Base-by-base conservation (phyloP, 2,329 filamentous ascomycete genomes). In the Raffaelea arxii region DNA sequence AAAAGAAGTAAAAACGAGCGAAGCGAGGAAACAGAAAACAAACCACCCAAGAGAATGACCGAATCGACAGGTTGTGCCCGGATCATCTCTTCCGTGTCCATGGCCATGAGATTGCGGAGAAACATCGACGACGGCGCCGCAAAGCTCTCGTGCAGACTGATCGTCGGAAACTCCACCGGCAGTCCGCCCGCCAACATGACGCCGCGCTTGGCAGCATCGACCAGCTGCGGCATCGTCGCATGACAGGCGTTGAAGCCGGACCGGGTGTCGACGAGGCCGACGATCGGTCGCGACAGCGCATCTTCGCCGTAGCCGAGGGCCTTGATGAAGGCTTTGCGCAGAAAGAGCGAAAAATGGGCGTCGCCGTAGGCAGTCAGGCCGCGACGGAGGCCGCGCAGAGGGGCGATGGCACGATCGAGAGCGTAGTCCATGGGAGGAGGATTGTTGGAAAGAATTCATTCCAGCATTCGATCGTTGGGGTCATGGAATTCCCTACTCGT, bases 21-120 rank as follows among this genome's bases (percentile, higher is more conserved):
- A n/a, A n/a, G n/a, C n/a, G n/a, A n/a, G n/a, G n/a, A n/a, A n/a
- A n/a, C n/a, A n/a, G n/a, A n/a, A 25, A 4, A 61, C 64, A 50
- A 47, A 78, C 79, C 82, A 41, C 82, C 82, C 53, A 86, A 80
- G 52, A 83, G 68, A 14, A 84, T 71, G 10, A 78, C 77, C 0
- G 79, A 77, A 62, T 88, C 83, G 16, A 83, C 70, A 1, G 83
- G 83, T 60, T 87, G 83, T 0, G 82, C 82, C 38, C 68, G 68
- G 45, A 86, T 79, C 83, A 87, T 87, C 65, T 87, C 83, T 59
- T 87, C 84, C 0, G 84, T 87, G 57, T 87, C 84, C 80, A 87
- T 85, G 53, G 78, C 82, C 83, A 88, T 87, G 47, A 87, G 57
- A 53, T 87, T 87, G 25, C 84, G 64, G 41, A 87, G 57, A 46